These are phyloP conservation scores for Torulaspora globosa DNA, from an alignment of 1,139 yeast species.

Conservation along the genomic window DNA sequence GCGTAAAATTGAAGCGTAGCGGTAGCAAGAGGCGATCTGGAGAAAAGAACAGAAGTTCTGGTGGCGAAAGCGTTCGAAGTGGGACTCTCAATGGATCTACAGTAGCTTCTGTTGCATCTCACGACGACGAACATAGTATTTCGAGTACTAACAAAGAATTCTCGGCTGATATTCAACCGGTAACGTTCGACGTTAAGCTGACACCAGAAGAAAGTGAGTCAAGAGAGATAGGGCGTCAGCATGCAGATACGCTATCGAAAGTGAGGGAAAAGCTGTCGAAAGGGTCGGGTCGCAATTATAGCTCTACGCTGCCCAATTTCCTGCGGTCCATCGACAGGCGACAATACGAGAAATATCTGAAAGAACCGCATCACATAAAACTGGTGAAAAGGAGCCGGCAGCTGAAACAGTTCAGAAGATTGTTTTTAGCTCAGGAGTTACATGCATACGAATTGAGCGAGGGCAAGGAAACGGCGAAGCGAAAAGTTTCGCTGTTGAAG, in stretches of 20 bases:
- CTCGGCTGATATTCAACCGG: conserved; percentile 30
- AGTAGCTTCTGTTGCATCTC: not conserved
- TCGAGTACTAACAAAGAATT: conserved; percentile 12
- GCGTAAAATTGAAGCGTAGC: not conserved
- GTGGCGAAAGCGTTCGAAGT: not conserved
- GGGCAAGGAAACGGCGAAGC: conserved; percentile 8
- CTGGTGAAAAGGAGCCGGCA: conserved; percentile 45
- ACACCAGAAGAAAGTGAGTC: conserved; percentile 7
- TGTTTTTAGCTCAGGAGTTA: conserved; percentile 81
- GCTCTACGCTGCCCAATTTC: conserved; percentile 8
- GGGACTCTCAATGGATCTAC: conserved; percentile 3
- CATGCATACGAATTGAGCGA: conserved; percentile 28
- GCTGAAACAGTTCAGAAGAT: conserved; percentile 47
- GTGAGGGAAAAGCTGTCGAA: conserved; percentile 13
- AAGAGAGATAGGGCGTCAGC: not conserved
- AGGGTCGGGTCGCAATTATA: conserved; percentile 6
- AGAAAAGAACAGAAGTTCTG: not conserved
- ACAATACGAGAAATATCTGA: conserved; percentile 40
- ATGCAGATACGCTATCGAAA: conserved; percentile 9
- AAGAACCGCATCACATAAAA: conserved; percentile 53
- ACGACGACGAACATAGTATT: conserved; percentile 4
- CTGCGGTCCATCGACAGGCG: conserved; percentile 33
- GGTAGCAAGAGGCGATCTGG: not conserved
- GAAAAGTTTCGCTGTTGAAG: conserved; percentile 7
- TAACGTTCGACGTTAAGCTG: conserved; percentile 23